phyloP scores from a whole-genome alignment of 192 early-diverging fungal species.

The Entomortierella parvispora region DNA sequence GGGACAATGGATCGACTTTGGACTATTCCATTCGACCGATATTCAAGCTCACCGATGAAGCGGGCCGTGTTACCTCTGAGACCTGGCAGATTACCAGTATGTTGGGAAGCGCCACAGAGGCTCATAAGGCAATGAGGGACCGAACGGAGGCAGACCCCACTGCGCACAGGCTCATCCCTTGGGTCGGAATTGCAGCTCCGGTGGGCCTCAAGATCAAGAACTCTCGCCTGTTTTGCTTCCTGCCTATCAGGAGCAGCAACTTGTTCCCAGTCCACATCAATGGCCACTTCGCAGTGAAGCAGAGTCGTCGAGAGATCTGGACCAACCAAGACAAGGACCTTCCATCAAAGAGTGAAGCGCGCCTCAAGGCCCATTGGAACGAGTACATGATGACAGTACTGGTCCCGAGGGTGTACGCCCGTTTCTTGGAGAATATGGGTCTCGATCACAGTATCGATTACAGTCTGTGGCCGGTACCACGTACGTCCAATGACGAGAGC shows the following conservation, averaged over 20 bases:
- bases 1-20: neutral
- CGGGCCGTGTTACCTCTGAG: neutral
- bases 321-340: slow-evolving; percentile 3
- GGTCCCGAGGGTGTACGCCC: slow-evolving; percentile 10
- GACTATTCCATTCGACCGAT: slow-evolving; percentile 7
- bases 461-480: slow-evolving; percentile 2
- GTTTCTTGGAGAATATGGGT: slow-evolving; percentile 8
- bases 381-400: slow-evolving; percentile 15
- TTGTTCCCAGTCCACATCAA: slow-evolving; percentile 40
- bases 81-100: slow-evolving; percentile 13
- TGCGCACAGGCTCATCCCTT: slow-evolving; percentile 35
- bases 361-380: slow-evolving; percentile 27
- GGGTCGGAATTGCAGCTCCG: slow-evolving; percentile 37
- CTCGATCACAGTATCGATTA: slow-evolving; percentile 4
- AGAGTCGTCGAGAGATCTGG: slow-evolving; percentile 29
- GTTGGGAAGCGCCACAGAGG: slow-evolving; percentile 5
- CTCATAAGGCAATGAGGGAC: slow-evolving; percentile 1
- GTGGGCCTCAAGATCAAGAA: neutral
- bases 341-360: neutral
- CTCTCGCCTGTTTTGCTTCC: slow-evolving; percentile 33
- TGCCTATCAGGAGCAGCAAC: slow-evolving; percentile 24
- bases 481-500: slow-evolving; percentile 3
- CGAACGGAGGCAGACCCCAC: neutral
- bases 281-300: slow-evolving; percentile 40
- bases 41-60: slow-evolving; percentile 10